Conservation (phyloP, 2,329 filamentous ascomycete genomes). For the Aschersonia sp. region DNA sequence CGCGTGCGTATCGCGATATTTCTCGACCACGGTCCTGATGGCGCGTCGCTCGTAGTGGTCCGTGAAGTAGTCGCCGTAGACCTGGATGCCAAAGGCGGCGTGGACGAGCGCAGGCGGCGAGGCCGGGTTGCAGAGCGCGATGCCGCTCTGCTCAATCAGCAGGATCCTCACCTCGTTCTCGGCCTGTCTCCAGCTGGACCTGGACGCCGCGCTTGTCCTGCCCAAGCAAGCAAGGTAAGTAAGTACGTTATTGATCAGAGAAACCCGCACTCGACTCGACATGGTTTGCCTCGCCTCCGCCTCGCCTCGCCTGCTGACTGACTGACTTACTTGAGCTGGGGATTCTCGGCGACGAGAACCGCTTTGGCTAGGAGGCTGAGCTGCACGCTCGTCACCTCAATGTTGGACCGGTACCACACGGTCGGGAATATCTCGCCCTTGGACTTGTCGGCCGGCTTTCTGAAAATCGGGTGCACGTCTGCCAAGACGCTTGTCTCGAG, state of each 20-base stretch:
- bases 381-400: conserved; percentile 25
- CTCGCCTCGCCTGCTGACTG: not conserved
- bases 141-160: conserved; percentile 24
- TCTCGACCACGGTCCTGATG: conserved; percentile 25
- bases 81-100: conserved; percentile 22
- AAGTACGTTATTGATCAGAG: too few species aligned
- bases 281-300: too few species aligned
- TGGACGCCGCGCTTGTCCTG: conserved; percentile 1
- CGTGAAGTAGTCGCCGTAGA: conserved; percentile 27
- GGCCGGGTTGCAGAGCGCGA: conserved; percentile 21
- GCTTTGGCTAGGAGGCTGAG: conserved; percentile 24
- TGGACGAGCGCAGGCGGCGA: conserved; percentile 24
- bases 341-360: conserved; percentile 24
- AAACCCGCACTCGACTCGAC: too few species aligned
- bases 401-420: conserved; percentile 23
- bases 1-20: conserved; percentile 25
- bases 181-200: conserved; percentile 18
- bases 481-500: conserved; percentile 18
- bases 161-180: conserved; percentile 23
- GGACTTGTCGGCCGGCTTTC: conserved; percentile 17
- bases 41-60: conserved; percentile 22
- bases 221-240: not conserved
- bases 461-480: conserved; percentile 19
- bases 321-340: conserved; percentile 16
- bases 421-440: conserved; percentile 24